Conservation (phyloP, 2,329 filamentous ascomycete species). For the Phyllosticta citribraziliensis region DNA sequence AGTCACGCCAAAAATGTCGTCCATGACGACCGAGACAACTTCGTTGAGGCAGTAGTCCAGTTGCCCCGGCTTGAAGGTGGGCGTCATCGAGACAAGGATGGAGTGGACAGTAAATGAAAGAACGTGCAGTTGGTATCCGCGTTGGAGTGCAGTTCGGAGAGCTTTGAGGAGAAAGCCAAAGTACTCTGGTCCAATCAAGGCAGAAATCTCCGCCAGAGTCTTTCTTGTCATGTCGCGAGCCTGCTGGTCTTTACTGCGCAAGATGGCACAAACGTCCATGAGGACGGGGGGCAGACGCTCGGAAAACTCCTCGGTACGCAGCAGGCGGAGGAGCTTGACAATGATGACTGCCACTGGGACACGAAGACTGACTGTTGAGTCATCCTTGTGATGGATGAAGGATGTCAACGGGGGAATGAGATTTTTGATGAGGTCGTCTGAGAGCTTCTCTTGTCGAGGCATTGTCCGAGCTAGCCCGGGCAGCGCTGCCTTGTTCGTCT, state of each 20-base stretch:
- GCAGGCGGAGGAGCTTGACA: conserved; percentile 73
- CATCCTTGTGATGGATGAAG: conserved; percentile 89
- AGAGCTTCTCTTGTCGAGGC: conserved; percentile 57
- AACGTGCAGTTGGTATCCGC: conserved; percentile 89
- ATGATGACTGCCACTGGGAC: conserved; percentile 83
- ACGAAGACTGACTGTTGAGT: conserved; percentile 85
- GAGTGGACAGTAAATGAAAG: conserved; percentile 92
- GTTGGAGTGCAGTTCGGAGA: conserved; percentile 67
- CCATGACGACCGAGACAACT: conserved; percentile 81
- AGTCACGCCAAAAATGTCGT: conserved; percentile 87
- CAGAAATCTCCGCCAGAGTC: conserved; percentile 74
- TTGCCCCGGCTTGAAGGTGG: conserved; percentile 67
- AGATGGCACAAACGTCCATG: conserved; percentile 84
- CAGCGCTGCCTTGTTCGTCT: conserved; percentile 1
- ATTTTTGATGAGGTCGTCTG: conserved; percentile 60
- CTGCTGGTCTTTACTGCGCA: conserved; percentile 80
- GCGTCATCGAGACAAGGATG: conserved; percentile 66
- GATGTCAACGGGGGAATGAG: conserved; percentile 72
- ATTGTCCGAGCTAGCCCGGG: conserved; percentile 51
- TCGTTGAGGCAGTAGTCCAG: conserved; percentile 77
- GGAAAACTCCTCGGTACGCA: conserved; percentile 64
- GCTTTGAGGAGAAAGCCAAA: conserved; percentile 93
- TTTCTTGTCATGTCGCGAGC: conserved; percentile 84
- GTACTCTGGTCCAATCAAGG: conserved; percentile 69
- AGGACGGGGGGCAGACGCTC: conserved; percentile 71